Evolutionary conservation across 345 rosid genomes (phyloP), one percentile per base, ranked within the genome.

Genomic region (Cardiospermum halicacabum): DNA sequence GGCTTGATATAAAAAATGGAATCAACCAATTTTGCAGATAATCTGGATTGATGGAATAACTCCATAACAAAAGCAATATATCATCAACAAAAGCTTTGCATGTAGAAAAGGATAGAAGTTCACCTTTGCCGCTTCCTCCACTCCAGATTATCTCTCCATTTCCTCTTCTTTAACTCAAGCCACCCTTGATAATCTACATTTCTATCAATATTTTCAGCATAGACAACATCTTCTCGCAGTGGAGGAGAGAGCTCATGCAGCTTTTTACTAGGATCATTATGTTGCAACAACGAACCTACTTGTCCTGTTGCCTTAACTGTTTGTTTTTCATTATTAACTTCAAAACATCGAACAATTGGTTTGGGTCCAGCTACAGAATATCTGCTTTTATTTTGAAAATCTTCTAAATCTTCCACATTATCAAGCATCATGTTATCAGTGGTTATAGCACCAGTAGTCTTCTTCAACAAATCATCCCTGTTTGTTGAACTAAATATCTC

Each of bases 111-210:
- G 50, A 45, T 22, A 69, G 64, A 5, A 26, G 53, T 28, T 11
- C 74, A 89, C 98, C 96, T 93, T 84, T 74, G 85, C 68, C 74
- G 88, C 81, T 93, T 93, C 80, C 81, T 85, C 78, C 63, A 75
- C 64, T 79, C 86, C 47, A 86, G 66, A 62, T 53, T 70, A 50
- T 73, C 84, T 76, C 77, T 90, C 97, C 98, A 93, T 74, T 85
- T 93, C 77, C 98, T 81, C 76, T 93, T 93, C 80, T 84, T 90
- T 66, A 63, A 30, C 72, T 86, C 91, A 83, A 93, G 98, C 98
- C 98, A 93, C 65, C 98, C 96, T 56, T 76, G 92, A 79, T 90
- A 93, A 72, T 90, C 94, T 30, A 76, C 78, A 64, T 76, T 79
- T 83, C 73, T 83, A 75, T 93, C 94, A 74, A 89, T 68, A 43